Base-by-base conservation (phyloP, 2,329 filamentous ascomycete species). In the Colletotrichum lentis region DNA sequence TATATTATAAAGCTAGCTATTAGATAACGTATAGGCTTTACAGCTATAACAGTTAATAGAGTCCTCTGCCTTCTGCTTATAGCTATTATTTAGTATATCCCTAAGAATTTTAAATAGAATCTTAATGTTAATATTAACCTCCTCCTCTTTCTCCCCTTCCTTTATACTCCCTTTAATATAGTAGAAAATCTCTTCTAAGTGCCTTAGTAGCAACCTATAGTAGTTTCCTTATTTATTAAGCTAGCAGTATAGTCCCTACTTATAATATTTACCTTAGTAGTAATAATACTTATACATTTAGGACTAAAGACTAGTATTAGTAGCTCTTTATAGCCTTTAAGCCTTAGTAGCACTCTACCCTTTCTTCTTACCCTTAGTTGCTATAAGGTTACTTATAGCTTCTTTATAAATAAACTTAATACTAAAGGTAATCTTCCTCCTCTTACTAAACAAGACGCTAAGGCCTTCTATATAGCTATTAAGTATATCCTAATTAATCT, bases 111-210 rank as follows among this genome's bases (percentile, higher is more conserved):
- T 39, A 27, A 63, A 47, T 69, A 52, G 63, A 60, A 73, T 72
- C 69, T 73, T 46, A 24, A 71, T 67, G 44, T 62, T 16, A 60
- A 73, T 46, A 43, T 73, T 37, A 22, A 72, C 60, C 43, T 71
- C 69, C 67, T 73, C 69, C 55, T 71, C 62, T 35, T 63, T 72
- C 59, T 74, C 67, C n/a, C 70, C 68, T 58, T 70, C 63, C 52
- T 72, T 72, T 47, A 75, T 72, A n/a, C 69, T 57, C 11, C 67
- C 71, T 50, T 75, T 73, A 12, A 75, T 73, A 53, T 71, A 27
- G 37, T 11, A 14, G 12, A 53, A 31, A 14, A 53, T 53, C 50
- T 53, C 69, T 69, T 73, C 64, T 46, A 71, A 56, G 54, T 72
- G 50, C 64, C 58, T 67, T 69, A 55, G 43, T 37, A 68, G 55